Percentiles rank a stretch among this genome's conserved stretches.
Conservation (phyloP, 1,139 yeast species). For the Lodderomyces beijingensis region DNA sequence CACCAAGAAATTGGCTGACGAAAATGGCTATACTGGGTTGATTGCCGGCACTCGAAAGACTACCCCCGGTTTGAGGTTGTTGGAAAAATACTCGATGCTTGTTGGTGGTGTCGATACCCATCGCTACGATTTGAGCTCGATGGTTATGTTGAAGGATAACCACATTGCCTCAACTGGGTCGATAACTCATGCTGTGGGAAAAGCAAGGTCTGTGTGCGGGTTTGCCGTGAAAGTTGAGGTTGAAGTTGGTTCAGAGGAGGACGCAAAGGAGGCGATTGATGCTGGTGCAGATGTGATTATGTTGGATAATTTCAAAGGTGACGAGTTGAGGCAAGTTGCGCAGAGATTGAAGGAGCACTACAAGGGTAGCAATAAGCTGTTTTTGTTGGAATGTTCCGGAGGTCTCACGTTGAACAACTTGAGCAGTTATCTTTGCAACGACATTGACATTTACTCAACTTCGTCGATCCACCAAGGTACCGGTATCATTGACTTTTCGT, state of each 20-base stretch:
- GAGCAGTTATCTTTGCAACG: slow-evolving; percentile 61
- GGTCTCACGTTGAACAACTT: slow-evolving; percentile 76
- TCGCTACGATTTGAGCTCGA: slow-evolving; percentile 83
- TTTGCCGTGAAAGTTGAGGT: slow-evolving; percentile 90
- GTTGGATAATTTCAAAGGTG: slow-evolving; percentile 84
- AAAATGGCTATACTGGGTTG: slow-evolving; percentile 72
- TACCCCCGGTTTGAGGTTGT: slow-evolving; percentile 86
- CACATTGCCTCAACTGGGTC: slow-evolving; percentile 92
- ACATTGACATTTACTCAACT: slow-evolving; percentile 86
- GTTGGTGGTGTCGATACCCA: slow-evolving; percentile 96
- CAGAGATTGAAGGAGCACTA: slow-evolving; percentile 54
- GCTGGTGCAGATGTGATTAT: slow-evolving; percentile 96
- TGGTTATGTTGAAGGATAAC: slow-evolving; percentile 96
- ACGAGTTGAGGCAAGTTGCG: slow-evolving; percentile 65
- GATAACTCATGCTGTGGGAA: slow-evolving; percentile 73
- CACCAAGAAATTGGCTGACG: slow-evolving; percentile 58
- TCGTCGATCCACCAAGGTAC: slow-evolving; percentile 93
- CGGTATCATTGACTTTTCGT: slow-evolving; percentile 74
- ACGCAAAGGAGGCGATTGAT: slow-evolving; percentile 85
- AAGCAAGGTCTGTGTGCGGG: slow-evolving; percentile 80
- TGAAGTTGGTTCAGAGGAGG: slow-evolving; percentile 77
- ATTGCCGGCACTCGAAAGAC: slow-evolving; percentile 98
- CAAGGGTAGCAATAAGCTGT: slow-evolving; percentile 45
- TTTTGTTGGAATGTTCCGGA: slow-evolving; percentile 86
- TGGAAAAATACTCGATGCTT: slow-evolving; percentile 91